These are phyloP conservation scores for Pythium sp. DNA, from an alignment of 352 stramenopile genomes.

Conservation along the genomic window DNA sequence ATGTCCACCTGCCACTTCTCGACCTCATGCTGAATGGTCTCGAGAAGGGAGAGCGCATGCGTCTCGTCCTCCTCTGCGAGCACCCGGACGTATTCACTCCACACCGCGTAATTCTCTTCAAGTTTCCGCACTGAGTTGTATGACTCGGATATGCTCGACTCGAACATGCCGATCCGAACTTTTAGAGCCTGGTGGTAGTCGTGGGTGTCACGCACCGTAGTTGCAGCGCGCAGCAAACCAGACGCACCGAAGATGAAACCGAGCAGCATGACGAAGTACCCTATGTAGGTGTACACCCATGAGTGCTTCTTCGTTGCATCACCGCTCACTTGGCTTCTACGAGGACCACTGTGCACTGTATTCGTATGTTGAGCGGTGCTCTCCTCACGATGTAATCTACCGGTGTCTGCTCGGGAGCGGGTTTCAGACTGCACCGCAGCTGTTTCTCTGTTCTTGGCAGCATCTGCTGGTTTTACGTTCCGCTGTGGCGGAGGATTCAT, in stretches of 20 bases:
- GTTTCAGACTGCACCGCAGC: not conserved
- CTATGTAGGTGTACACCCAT: conserved; percentile 27
- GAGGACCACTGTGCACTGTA: not conserved
- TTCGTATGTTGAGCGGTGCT: not conserved
- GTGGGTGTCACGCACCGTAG: conserved; percentile 50
- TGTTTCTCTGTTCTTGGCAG: not conserved
- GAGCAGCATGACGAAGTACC: conserved; percentile 37
- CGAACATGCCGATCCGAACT: conserved; percentile 52
- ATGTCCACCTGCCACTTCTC: conserved; percentile 74
- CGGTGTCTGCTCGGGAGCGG: not conserved
- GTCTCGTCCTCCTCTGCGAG: conserved; percentile 69
- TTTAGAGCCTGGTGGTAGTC: conserved; percentile 65
- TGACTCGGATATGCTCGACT: conserved; percentile 62
- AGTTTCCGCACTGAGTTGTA: conserved; percentile 62
- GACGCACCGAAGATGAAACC: conserved; percentile 47
- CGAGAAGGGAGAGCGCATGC: conserved; percentile 54
- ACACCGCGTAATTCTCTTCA: conserved; percentile 65
- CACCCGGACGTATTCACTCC: conserved; percentile 70
- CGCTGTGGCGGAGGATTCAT: conserved; percentile 4
- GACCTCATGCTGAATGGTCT: conserved; percentile 65
- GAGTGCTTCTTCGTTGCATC: conserved; percentile 11
- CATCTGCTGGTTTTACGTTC: conserved; percentile 1
- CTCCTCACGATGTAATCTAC: not conserved
- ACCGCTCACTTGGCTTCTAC: not conserved
- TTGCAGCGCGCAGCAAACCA: conserved; percentile 46